Base-by-base conservation (phyloP, 2,329 filamentous ascomycete genomes). In the Penicillium fuscoglaucum region DNA sequence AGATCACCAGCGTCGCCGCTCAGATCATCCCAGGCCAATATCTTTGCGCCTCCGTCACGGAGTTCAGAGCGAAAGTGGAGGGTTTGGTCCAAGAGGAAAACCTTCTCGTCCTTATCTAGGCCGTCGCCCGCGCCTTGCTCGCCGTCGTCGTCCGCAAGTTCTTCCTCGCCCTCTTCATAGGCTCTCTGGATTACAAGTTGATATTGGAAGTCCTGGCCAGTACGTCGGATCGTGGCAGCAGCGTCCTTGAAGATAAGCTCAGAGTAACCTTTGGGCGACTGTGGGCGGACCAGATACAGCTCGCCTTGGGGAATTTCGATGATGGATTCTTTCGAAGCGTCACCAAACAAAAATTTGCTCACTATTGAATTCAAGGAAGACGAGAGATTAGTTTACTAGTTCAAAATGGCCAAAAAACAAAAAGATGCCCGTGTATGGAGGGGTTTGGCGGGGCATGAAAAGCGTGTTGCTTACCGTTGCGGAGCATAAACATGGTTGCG, bases 221-320 rank as follows among this genome's bases (percentile, higher is more conserved):
- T 98, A 63, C 91, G 87, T 64, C 96, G 89, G 71, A 99, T 96
- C 63, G 89, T 91, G 53, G 93, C 91, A 47, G 91, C 90, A 40
- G 92, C 90, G 86, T 99, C 95, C 77, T 95, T 96, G 83, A 97
- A 99, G 77, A 99, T 96, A 73, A 98, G 91, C 77, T 99, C 95
- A 1, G 93, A 97, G 75, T 97, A 98, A 65, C 95, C 95, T 76
- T 99, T 99, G 57, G 93, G 92, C 8, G 93, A 98, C 50, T 91
- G 85, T 12, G 95, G 95, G 69, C 95, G 90, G 68, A 99, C 95
- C 66, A 99, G 89, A 77, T 97, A 99, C 45, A 99, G 90, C 77
- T 98, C 93, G 72, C 95, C 95, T 76, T 98, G 92, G 17, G 93
- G 87, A 44, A 99, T 88, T 74, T 98, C 93, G 77, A 96, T 91